Percentiles rank a stretch among this genome's conserved stretches.
phyloP scores from a whole-genome alignment of 2,329 filamentous ascomycete genomes.

The Dactylonectria macrodidyma region DNA sequence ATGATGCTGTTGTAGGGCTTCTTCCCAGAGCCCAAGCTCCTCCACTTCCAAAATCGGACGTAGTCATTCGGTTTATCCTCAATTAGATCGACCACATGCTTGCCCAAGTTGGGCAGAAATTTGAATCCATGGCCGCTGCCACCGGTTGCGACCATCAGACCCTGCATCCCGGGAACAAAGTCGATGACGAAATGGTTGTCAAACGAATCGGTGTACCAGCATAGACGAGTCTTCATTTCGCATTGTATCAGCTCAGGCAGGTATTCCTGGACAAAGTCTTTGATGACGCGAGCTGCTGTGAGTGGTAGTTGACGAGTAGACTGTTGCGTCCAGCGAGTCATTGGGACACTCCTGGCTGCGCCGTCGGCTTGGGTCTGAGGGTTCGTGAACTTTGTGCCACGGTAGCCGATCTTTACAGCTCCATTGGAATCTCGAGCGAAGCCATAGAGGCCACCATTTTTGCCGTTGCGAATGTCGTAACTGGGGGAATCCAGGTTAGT shows the following conservation, averaged over 20 bases:
- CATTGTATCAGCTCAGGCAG: constrained; percentile 58
- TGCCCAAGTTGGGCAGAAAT: constrained; percentile 23
- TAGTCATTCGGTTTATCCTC: constrained; percentile 23
- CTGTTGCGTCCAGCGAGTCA: constrained; percentile 54
- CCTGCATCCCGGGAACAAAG: constrained; percentile 17
- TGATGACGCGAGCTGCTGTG: constrained; percentile 25
- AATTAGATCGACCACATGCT: constrained; percentile 24
- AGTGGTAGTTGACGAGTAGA: constrained; percentile 36
- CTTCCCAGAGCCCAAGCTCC: constrained; percentile 6
- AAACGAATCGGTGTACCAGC: constrained; percentile 54
- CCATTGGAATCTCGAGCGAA: constrained; percentile 46
- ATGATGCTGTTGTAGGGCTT: constrained; percentile 32
- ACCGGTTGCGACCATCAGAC: constrained; percentile 31
- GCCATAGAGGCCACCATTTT: constrained; percentile 45
- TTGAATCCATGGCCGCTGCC: constrained; percentile 22
- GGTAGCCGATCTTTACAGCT: constrained; percentile 48
- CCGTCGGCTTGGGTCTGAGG: constrained; percentile 53
- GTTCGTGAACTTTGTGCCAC: constrained; percentile 57
- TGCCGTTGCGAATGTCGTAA: constrained; percentile 36
- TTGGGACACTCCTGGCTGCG: constrained; percentile 55
- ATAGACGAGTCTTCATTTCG: constrained; percentile 62
- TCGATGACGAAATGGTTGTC: constrained; percentile 37
- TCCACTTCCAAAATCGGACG: constrained; percentile 26
- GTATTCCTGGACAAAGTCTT: constrained; percentile 54
- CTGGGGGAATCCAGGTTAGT: background rate